phyloP scores from a whole-genome alignment of 768 basidiomycete genomes.

The Leccinum rimulosum region DNA sequence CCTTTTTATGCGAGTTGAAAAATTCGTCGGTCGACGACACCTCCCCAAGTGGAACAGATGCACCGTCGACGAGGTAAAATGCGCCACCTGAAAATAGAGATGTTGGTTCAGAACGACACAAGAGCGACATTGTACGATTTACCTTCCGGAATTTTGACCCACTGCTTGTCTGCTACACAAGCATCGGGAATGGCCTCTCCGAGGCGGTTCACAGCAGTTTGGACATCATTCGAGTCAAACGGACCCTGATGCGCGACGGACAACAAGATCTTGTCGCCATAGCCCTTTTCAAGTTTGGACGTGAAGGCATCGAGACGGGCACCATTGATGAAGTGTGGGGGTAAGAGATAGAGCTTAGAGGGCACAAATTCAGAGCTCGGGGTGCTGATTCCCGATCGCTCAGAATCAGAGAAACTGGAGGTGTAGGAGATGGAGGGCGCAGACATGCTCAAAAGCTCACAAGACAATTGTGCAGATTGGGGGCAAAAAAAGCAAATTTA shows the following conservation, averaged over 20 bases:
- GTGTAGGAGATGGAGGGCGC: constrained; percentile 9
- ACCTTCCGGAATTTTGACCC: constrained; percentile 25
- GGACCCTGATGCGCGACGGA: constrained; percentile 15
- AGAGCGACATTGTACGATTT: background rate
- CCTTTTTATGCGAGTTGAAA: constrained; percentile 5
- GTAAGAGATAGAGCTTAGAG: constrained; percentile 24
- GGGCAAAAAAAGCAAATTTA: constrained; percentile 24
- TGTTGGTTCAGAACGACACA: background rate
- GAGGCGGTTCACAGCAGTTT: constrained; percentile 9
- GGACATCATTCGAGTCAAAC: constrained; percentile 10
- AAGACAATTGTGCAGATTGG: background rate
- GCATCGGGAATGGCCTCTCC: constrained; percentile 13
- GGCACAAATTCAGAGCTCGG: constrained; percentile 25
- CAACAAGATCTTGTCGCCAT: constrained; percentile 27
- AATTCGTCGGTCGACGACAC: constrained; percentile 17
- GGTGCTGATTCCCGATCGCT: constrained; percentile 20
- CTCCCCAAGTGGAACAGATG: constrained; percentile 9
- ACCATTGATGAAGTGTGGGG: constrained; percentile 13
- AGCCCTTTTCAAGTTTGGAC: constrained; percentile 27
- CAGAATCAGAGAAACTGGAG: constrained; percentile 17
- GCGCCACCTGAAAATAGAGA: background rate
- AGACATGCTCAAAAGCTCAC: constrained; percentile 19
- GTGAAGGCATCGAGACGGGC: constrained; percentile 16
- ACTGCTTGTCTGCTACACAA: constrained; percentile 5
- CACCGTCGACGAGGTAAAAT: constrained; percentile 20